Conservation (phyloP, 1,284 basidiomycete genomes). For the Irpex sp. region DNA sequence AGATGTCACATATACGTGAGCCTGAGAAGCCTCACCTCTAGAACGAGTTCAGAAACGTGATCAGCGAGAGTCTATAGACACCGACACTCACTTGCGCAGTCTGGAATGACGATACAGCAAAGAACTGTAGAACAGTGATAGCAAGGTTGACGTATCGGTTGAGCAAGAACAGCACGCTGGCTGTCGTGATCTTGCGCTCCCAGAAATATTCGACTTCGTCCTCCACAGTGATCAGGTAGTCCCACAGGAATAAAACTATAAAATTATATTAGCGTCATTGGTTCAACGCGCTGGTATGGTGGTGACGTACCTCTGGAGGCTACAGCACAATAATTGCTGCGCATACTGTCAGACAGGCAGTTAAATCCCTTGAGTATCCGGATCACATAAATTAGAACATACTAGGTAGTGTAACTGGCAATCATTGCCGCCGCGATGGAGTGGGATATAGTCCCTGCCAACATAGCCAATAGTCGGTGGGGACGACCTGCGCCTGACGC, state of each 20-base stretch:
- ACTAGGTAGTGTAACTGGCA: not conserved
- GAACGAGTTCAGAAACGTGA: not conserved
- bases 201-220: constrained; percentile 16
- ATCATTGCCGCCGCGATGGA: not conserved
- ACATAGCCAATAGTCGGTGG: not conserved
- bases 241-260: constrained; percentile 14
- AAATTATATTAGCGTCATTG: not conserved
- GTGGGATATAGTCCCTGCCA: not conserved
- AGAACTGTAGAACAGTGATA: constrained; percentile 9
- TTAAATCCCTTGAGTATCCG: not conserved
- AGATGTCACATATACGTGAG: not conserved
- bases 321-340: constrained; percentile 8
- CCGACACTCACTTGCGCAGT: constrained; percentile 3
- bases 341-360: not conserved
- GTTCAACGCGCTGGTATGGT: not conserved
- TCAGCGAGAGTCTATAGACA: not conserved
- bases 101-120: constrained; percentile 9
- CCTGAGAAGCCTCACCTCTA: constrained; percentile 6
- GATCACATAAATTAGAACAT: constrained; percentile 3
- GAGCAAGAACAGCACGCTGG: constrained; percentile 12
- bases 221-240: constrained; percentile 14
- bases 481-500: not conserved
- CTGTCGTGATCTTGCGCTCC: constrained; percentile 11
- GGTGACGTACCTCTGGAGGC: constrained; percentile 5
- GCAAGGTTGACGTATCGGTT: constrained; percentile 16